phyloP scores from a whole-genome alignment of 495 filamentous ascomycete genomes.

The Bacidia rubella region DNA sequence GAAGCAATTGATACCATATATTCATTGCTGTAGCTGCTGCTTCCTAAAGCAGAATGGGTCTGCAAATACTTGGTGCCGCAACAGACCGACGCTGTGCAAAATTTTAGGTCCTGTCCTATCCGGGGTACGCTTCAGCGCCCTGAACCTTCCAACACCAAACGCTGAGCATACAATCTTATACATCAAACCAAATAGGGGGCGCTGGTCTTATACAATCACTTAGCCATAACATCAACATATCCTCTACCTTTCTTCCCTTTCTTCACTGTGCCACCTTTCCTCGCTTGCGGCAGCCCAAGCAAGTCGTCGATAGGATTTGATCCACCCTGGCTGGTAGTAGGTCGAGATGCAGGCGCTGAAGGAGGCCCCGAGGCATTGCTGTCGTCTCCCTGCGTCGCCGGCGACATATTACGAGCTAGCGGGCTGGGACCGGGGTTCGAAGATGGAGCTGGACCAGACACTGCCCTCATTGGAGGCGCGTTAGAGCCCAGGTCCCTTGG shows the following conservation, averaged over 20 bases:
- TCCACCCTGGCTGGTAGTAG: conserved; percentile 56
- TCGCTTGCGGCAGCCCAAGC: conserved; percentile 51
- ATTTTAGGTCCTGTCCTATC: neutral
- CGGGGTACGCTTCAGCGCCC: neutral
- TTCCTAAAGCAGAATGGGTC: neutral
- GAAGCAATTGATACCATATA: neutral
- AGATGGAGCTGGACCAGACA: conserved; percentile 23
- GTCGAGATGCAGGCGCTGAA: conserved; percentile 27
- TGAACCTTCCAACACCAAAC: neutral
- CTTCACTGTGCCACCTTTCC: conserved; percentile 53
- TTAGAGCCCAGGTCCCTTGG: conserved; percentile 17
- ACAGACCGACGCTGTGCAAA: neutral
- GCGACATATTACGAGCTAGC: conserved; percentile 19
- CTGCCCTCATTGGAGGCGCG: conserved; percentile 27
- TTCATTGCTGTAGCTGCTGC: neutral
- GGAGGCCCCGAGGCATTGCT: conserved; percentile 14
- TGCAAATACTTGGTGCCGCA: neutral
- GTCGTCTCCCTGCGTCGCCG: conserved; percentile 3
- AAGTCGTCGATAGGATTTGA: conserved; percentile 80
- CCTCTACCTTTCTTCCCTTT: conserved; percentile 66
- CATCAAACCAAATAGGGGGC: neutral
- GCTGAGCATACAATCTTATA: neutral
- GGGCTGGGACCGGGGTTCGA: conserved; percentile 26
- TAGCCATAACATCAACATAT: conserved; percentile 88
- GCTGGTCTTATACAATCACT: conserved; percentile 1